phyloP scores from a whole-genome alignment of 1,139 yeast species.

The Arxiozyma heterogenica region DNA sequence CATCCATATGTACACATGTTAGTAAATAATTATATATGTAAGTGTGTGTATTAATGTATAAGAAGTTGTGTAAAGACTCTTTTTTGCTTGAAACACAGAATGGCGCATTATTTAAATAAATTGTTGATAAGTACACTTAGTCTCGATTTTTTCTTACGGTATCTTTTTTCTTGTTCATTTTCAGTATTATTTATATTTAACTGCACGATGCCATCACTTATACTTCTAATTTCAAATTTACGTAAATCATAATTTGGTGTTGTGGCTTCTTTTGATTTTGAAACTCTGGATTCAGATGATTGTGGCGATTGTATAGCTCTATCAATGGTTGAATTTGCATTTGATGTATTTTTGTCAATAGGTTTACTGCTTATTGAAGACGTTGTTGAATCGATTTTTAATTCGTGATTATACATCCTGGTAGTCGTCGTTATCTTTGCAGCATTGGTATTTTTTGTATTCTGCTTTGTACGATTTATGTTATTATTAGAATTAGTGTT shows the following conservation, averaged over 20 bases:
- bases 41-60: not conserved
- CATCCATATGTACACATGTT: too few relatives aligned
- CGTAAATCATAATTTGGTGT: not conserved
- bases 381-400: not conserved
- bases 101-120: conserved; percentile 3
- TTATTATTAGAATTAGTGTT: not conserved
- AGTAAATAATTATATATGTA: not conserved
- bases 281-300: not conserved
- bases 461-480: not conserved
- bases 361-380: not conserved
- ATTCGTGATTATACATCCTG: not conserved
- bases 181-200: conserved; percentile 3
- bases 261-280: not conserved
- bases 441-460: not conserved
- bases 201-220: conserved; percentile 14
- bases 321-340: not conserved
- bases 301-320: not conserved
- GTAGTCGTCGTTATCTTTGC: not conserved
- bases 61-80: not conserved
- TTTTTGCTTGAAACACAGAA: too few relatives aligned
- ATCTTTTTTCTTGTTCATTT: conserved; percentile 1
- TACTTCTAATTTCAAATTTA: conserved; percentile 10
- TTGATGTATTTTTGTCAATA: not conserved
- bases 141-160: conserved; percentile 12
- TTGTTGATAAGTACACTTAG: conserved; percentile 13